Evolutionary conservation across 2,329 filamentous ascomycete genomes (phyloP).

Genomic region (Dothistroma septosporum): DNA sequence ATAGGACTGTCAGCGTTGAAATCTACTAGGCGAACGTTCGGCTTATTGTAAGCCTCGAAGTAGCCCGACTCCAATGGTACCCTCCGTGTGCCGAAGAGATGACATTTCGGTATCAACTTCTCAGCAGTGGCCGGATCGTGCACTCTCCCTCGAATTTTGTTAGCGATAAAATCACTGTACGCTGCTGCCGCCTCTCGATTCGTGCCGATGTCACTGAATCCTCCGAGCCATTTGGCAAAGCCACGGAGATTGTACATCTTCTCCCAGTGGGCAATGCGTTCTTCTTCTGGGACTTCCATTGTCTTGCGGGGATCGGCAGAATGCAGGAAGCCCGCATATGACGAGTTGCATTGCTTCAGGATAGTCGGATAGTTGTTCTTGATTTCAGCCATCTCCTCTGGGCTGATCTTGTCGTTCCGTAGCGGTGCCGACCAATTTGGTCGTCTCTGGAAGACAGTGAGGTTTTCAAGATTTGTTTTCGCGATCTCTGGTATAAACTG

Average conservation of each 20-base stretch:
- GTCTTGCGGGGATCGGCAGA: conserved; percentile 40
- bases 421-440: conserved; percentile 48
- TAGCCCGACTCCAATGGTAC: conserved; percentile 45
- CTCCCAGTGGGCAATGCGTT: conserved; percentile 42
- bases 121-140: conserved; percentile 6
- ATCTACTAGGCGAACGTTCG: conserved; percentile 46
- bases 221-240: conserved; percentile 37
- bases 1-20: conserved; percentile 43
- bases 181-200: conserved; percentile 1
- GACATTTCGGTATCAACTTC: conserved; percentile 5
- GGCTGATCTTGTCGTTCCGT: conserved; percentile 23
- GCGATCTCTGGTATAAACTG: conserved; percentile 30
- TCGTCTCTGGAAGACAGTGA: conserved; percentile 62
- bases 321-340: conserved; percentile 32
- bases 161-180: conserved; percentile 1
- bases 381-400: conserved; percentile 25
- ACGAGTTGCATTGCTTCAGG: conserved; percentile 38
- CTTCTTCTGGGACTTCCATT: conserved; percentile 41
- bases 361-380: conserved; percentile 28
- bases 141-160: conserved; percentile 4
- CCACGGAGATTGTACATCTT: conserved; percentile 37
- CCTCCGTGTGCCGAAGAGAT: conserved; percentile 13
- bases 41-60: conserved; percentile 47
- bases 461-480: conserved; percentile 24
- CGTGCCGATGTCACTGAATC: conserved; percentile 38